These are phyloP conservation scores for Taphrina wiesneri DNA, from an alignment of 1,139 yeast species.

Conservation along the genomic window DNA sequence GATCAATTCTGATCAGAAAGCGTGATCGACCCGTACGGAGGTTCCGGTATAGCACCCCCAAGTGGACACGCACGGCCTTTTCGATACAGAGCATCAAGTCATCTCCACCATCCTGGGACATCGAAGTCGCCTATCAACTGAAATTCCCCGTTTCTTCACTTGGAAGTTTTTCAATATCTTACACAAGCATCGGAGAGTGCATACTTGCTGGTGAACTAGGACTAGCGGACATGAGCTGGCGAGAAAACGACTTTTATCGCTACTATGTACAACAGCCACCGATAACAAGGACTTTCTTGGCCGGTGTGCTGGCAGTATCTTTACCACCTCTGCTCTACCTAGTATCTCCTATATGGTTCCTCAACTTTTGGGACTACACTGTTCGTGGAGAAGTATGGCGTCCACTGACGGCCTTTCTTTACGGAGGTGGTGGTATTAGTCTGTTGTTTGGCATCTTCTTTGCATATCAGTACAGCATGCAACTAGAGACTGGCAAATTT, in stretches of 20 bases:
- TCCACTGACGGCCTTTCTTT: slow-evolving; percentile 46
- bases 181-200: neutral
- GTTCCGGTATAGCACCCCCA: too few species aligned
- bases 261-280: slow-evolving; percentile 41
- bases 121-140: too few species aligned
- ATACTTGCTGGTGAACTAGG: neutral
- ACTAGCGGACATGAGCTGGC: slow-evolving; percentile 11
- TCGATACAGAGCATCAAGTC: too few species aligned
- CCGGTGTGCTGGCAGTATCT: slow-evolving; percentile 41
- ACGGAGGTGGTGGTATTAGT: slow-evolving; percentile 43
- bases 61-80: too few species aligned
- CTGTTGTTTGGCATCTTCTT: slow-evolving; percentile 38
- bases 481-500: slow-evolving; percentile 45
- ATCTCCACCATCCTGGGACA: too few species aligned
- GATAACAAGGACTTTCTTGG: slow-evolving; percentile 43
- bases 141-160: too few species aligned
- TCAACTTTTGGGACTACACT: slow-evolving; percentile 44
- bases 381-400: slow-evolving; percentile 45
- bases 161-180: neutral
- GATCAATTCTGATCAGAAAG: too few species aligned
- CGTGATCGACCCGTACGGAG: too few species aligned
- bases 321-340: slow-evolving; percentile 40
- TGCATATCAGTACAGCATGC: slow-evolving; percentile 45
- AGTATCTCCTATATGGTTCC: slow-evolving; percentile 39
- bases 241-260: slow-evolving; percentile 21